These are phyloP conservation scores for Lindgomyces ingoldianus DNA, from an alignment of 495 filamentous ascomycete species.

Conservation along the genomic window DNA sequence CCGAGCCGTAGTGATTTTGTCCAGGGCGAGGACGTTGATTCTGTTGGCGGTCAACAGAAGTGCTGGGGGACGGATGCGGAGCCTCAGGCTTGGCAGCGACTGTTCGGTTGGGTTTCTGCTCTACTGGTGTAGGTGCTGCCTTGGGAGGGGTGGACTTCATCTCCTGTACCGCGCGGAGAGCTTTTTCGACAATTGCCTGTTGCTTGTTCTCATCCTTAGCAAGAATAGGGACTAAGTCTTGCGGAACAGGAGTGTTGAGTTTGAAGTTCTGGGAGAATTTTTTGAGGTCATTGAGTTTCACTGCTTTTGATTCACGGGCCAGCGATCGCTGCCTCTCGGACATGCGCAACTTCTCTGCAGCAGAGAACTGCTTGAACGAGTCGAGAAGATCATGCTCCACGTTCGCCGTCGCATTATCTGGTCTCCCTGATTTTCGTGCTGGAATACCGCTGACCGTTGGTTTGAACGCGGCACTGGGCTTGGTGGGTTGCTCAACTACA, in stretches of 20 bases:
- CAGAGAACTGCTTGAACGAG: conserved; percentile 81
- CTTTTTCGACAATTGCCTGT: conserved; percentile 85
- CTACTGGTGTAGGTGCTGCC: conserved; percentile 37
- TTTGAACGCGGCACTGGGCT: conserved; percentile 41
- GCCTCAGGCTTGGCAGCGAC: conserved; percentile 28
- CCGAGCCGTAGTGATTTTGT: conserved; percentile 30
- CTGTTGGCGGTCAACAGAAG: conserved; percentile 50
- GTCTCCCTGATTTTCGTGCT: conserved; percentile 44
- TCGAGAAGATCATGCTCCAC: conserved; percentile 77
- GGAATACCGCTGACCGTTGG: conserved; percentile 38
- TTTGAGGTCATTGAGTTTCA: conserved; percentile 90
- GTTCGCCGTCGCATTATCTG: conserved; percentile 67
- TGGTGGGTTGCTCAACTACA: conserved; percentile 39
- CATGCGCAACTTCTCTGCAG: conserved; percentile 69
- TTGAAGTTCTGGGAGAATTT: conserved; percentile 95
- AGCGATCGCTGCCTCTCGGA: conserved; percentile 71
- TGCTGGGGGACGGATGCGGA: conserved; percentile 21
- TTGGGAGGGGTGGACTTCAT: conserved; percentile 58
- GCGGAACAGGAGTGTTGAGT: conserved; percentile 84
- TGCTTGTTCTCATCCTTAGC: conserved; percentile 94
- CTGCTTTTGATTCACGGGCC: conserved; percentile 71
- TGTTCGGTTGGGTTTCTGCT: conserved; percentile 37
- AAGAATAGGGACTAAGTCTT: conserved; percentile 89
- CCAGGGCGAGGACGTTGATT: conserved; percentile 49
- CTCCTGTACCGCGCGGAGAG: conserved; percentile 48